These are phyloP conservation scores for Populus trichocarpa DNA, from an alignment of 441 rosid species.

Conservation along the genomic window DNA sequence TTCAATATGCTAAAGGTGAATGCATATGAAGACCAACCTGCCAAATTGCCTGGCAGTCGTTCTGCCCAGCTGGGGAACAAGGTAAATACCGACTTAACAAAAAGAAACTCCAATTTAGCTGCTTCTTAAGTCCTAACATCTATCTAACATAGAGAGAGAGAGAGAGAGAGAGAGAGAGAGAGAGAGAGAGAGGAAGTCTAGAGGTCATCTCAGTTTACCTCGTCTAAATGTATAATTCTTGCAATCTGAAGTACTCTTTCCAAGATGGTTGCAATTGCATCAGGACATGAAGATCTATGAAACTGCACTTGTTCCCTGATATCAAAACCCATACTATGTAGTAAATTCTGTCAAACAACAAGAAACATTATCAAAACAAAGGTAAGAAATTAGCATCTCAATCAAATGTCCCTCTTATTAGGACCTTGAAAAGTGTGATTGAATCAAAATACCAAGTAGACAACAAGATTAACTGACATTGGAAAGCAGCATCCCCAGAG, in stretches of 20 bases:
- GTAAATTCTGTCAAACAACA: conserved; percentile 45
- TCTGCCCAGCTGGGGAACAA: not conserved
- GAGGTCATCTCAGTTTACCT: conserved; percentile 40
- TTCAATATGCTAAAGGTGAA: not conserved
- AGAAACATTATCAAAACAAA: not conserved
- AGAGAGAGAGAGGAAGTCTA: not conserved
- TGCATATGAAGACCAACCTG: not conserved
- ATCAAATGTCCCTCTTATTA: not conserved
- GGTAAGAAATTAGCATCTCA: not conserved
- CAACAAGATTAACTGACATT: not conserved
- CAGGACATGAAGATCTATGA: conserved; percentile 29
- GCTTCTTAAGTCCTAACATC: not conserved
- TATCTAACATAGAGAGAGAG: not conserved
- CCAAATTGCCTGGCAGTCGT: not conserved
- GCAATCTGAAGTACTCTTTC: conserved; percentile 54
- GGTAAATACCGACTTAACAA: not conserved
- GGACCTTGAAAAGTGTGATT: not conserved
- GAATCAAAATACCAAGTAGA: not conserved
- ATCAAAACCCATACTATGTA: conserved; percentile 48
- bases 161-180: conserved; percentile 1
- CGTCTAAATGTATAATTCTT: conserved; percentile 68
- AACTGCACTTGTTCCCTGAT: conserved; percentile 42
- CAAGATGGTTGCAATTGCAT: conserved; percentile 34
- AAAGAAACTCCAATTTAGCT: conserved; percentile 1
- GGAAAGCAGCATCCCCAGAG: not conserved